Percentiles rank a stretch among this genome's conserved stretches.
These are phyloP conservation scores for barley (Hordeum vulgare) DNA, from an alignment of 176 grass and related monocot species.

Conservation along the genomic window DNA sequence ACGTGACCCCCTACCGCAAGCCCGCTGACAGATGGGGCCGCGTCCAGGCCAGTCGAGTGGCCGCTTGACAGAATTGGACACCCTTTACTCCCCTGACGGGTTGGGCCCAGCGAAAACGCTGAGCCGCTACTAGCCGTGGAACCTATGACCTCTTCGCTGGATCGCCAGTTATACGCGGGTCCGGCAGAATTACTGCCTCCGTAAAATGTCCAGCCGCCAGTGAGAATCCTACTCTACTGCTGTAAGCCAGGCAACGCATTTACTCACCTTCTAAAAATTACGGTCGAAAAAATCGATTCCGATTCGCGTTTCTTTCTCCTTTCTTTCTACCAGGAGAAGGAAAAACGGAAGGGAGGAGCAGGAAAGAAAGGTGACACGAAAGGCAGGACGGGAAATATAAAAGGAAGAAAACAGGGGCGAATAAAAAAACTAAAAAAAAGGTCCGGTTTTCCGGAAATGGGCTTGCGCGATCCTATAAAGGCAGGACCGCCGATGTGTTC, in stretches of 20 bases:
- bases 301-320: neutral
- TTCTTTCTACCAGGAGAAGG: neutral
- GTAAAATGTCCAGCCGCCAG: conserved; percentile 1
- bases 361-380: neutral
- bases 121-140: neutral
- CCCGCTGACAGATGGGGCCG: neutral
- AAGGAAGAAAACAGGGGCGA: neutral
- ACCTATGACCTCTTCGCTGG: neutral
- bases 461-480: conserved; percentile 56
- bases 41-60: neutral
- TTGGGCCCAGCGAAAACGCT: neutral
- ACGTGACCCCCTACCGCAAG: neutral
- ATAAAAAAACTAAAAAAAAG: conserved; percentile 18
- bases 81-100: neutral
- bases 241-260: neutral
- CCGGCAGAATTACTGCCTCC: conserved; percentile 3
- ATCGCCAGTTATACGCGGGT: conserved; percentile 8
- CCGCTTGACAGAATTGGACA: neutral
- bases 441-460: conserved; percentile 33
- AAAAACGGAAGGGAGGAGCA: neutral
- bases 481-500: neutral
- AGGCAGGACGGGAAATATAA: neutral
- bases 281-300: neutral
- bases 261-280: neutral
- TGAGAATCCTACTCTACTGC: neutral